Evolutionary conservation across 495 filamentous ascomycete genomes (phyloP).

Genomic region (Penicillium coffeae): DNA sequence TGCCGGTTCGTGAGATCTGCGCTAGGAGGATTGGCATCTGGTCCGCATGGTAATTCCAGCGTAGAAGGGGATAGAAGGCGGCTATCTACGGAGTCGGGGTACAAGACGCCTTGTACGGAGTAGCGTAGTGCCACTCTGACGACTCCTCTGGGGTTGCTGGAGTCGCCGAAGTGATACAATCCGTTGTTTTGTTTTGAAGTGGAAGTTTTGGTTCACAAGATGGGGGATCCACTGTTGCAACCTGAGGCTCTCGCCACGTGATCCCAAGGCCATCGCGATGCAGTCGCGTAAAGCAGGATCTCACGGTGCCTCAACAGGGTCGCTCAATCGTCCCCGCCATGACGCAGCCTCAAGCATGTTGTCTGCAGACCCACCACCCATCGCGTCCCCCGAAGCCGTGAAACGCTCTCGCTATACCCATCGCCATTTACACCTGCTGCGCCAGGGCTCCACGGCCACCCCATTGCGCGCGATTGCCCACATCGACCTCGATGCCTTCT

Average conservation of each 20-base stretch:
- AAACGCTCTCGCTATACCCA: constrained; percentile 76
- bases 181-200: constrained; percentile 7
- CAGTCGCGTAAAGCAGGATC: no score
- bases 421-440: constrained; percentile 73
- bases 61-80: no score
- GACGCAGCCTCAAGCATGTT: constrained; percentile 23
- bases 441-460: constrained; percentile 62
- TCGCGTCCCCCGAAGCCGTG: constrained; percentile 32
- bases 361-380: constrained; percentile 18
- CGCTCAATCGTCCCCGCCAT: constrained; percentile 15
- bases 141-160: no score
- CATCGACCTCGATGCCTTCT: constrained; percentile 96
- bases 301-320: no score
- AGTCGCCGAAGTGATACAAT: no score
- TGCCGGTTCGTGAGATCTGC: no score
- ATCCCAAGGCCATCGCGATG: no score
- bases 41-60: no score
- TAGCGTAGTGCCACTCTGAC: no score
- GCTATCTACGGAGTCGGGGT: no score
- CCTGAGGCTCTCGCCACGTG: constrained; percentile 11
- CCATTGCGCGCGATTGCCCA: constrained; percentile 87
- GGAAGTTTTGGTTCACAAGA: neutral
- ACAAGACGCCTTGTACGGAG: no score
- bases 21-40: no score
- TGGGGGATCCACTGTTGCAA: neutral